Evolutionary conservation across 2,329 filamentous ascomycete species (phyloP), one percentile per base, ranked within the genome.

Genomic region (Aspergillus novofumigatus): DNA sequence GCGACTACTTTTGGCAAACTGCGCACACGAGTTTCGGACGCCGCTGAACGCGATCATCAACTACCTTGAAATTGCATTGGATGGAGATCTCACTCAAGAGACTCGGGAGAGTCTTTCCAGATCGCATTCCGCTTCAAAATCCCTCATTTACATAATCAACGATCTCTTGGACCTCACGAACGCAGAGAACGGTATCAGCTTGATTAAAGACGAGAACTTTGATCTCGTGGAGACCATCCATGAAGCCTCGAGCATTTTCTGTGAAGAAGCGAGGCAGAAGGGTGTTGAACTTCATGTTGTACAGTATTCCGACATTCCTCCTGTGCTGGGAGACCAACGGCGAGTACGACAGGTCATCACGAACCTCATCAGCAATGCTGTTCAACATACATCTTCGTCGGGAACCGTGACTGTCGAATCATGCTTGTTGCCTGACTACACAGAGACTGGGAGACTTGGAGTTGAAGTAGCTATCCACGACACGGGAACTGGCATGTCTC

Each of bases 11-110:
- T 79, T 96, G 23, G 90, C 91, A 4, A 96, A 96, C 62, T 95
- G 91, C 0, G 92, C 92, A 0, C 92, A 96, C 62, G 92, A 96
- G 76, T 91, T 96, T 8, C 87, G 92, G 51, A 96, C 92, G 0
- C 92, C 92, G 0, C 77, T 96, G 2, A 96, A 96, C 67, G 92
- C 92, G 17, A 96, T 96, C 67, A 95, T 96, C 73, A 96, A 96
- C 65, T 96, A 95, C 64, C 82, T 96, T 1, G 92, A 96, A 65
- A 96, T 96, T 62, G 92, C 92, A 0, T 76, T 96, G 1, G 92
- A 96, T 74, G 91, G 91, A 0, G 77, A 80, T 0, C 77, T 96
- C 3, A 92, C 96, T 61, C 78, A 84, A 17, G 92, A 96, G 68
- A 96, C 90, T 0, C 81, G 92, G 21, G 92, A 96, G 4, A 95